Conservation (phyloP, 164 flowering plant species). For the Vitis labrusca region DNA sequence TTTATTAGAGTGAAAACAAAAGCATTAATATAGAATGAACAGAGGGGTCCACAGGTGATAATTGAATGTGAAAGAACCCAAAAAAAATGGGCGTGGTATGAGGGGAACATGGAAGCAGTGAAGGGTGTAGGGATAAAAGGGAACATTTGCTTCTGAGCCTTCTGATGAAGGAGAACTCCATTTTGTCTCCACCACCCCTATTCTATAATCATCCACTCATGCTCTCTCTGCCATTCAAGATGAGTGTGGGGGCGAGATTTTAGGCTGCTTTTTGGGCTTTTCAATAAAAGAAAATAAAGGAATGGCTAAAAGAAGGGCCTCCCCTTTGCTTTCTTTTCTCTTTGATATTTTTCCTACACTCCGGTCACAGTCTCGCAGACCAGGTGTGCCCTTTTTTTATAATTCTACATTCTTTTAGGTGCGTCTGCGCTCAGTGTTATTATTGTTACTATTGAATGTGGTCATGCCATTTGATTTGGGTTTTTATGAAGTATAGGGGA, state of each 20-base stretch:
- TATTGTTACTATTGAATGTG: too few species aligned
- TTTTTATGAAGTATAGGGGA: too few species aligned
- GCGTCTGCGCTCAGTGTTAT: too few species aligned
- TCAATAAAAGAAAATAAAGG: background rate
- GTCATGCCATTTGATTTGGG: too few species aligned
- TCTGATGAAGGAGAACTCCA: slow-evolving; percentile 12
- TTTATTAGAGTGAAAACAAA: slow-evolving; percentile 8
- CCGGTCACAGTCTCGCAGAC: too few species aligned
- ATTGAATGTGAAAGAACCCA: slow-evolving; percentile 22
- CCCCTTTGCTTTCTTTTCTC: background rate
- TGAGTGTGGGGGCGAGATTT: slow-evolving; percentile 4
- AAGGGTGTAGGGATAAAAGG: slow-evolving; percentile 36
- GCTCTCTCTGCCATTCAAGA: background rate
- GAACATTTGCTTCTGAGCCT: slow-evolving; percentile 30
- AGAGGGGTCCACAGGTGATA: slow-evolving; percentile 18
- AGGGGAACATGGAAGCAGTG: slow-evolving; percentile 33
- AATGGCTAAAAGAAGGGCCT: background rate
- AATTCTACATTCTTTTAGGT: too few species aligned
- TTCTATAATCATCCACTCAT: slow-evolving; percentile 5
- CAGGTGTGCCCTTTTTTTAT: too few species aligned
- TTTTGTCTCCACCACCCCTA: slow-evolving; percentile 7
- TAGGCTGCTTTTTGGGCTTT: slow-evolving; percentile 13
- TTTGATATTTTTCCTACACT: too few species aligned
- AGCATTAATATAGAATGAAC: background rate
- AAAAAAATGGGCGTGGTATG: slow-evolving; percentile 25